These are phyloP conservation scores for Centrapalus pauciflorus DNA, from an alignment of 129 eudicot genomes.

Conservation along the genomic window DNA sequence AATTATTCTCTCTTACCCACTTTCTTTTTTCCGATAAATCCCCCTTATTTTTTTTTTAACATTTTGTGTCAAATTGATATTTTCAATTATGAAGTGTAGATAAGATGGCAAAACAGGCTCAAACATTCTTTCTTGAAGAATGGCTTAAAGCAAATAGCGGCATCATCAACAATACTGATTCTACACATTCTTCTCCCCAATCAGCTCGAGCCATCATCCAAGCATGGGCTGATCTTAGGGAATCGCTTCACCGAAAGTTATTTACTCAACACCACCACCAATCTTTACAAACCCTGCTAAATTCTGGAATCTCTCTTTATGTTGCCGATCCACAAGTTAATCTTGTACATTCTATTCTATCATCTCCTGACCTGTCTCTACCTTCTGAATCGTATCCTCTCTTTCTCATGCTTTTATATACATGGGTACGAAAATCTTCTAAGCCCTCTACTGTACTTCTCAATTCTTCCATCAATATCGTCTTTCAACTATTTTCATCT, in stretches of 20 bases:
- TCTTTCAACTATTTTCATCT: conserved; percentile 40
- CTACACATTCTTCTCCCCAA: conserved; percentile 34
- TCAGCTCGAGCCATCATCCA: conserved; percentile 87
- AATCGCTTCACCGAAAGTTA: conserved; percentile 40
- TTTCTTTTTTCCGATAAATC: no score
- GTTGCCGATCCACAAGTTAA: conserved; percentile 96
- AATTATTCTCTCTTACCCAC: no score
- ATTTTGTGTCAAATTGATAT: no score
- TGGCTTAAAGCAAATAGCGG: conserved; percentile 54
- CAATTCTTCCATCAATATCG: conserved; percentile 42
- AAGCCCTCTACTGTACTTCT: conserved; percentile 47
- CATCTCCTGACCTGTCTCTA: conserved; percentile 41
- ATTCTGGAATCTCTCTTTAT: conserved; percentile 50
- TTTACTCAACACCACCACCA: conserved; percentile 52
- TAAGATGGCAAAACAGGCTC: conserved; percentile 63
- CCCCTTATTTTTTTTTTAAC: no score
- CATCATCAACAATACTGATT: conserved; percentile 18
- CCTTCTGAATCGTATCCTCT: conserved; percentile 73
- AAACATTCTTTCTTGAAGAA: conserved; percentile 73
- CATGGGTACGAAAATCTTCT: conserved; percentile 85
- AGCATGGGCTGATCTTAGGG: conserved; percentile 95
- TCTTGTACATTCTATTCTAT: conserved; percentile 64
- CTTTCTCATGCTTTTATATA: conserved; percentile 68
- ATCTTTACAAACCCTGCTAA: conserved; percentile 48
- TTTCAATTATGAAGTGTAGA: conserved; percentile 8